Base-by-base conservation (phyloP, 164 flowering plant species). In the Aristolochia fimbriata region DNA sequence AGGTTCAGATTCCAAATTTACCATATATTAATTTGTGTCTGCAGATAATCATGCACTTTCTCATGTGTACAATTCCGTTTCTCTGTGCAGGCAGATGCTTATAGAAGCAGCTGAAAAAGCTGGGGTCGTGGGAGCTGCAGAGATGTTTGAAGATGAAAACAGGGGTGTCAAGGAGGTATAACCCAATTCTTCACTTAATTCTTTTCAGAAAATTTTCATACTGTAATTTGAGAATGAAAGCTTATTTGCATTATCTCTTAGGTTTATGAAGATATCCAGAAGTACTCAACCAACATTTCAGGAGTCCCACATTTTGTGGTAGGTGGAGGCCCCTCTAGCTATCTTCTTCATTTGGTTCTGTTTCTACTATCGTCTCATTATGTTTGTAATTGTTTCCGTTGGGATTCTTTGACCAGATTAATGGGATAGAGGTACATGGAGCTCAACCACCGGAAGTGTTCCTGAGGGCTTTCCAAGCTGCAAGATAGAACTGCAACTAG, bases 301-400 rank as follows among this genome's bases (percentile, higher is more conserved):
- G 97, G 97, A 52, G 96, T 91, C 43, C 97, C 97, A n/a, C 57
- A 72, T 62, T 91, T 41, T 70, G 80, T 80, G 81, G 96, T 91
- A 69, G 14, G 93, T 73, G 23, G 23, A 11, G 2, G 6, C 20
- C 15, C 20, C 15, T 13, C 23, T 22, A 27, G 11, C 15, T 3
- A 52, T 22, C 23, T 37, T 37, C 10, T 22, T 10, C 30, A 8
- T 23, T 22, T 22, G 30, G 15, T 23, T 52, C 56, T 51, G 1
- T 27, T 14, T 23, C 3, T 22, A 17, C 14, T n/a, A n/a, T 51
- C 15, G n/a, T n/a, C n/a, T 12, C 23, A 51, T 20, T 20, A 13
- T 8, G n/a, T 52, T 6, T 22, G 16, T 22, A 9, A 27, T 22
- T 52, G 15, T 13, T 22, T 14, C 14, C 16, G 22, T 7, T 5